Evolutionary conservation across 1,284 basidiomycete genomes (phyloP), one percentile per base, ranked within the genome.

Genomic region (Dichomitus squalens): DNA sequence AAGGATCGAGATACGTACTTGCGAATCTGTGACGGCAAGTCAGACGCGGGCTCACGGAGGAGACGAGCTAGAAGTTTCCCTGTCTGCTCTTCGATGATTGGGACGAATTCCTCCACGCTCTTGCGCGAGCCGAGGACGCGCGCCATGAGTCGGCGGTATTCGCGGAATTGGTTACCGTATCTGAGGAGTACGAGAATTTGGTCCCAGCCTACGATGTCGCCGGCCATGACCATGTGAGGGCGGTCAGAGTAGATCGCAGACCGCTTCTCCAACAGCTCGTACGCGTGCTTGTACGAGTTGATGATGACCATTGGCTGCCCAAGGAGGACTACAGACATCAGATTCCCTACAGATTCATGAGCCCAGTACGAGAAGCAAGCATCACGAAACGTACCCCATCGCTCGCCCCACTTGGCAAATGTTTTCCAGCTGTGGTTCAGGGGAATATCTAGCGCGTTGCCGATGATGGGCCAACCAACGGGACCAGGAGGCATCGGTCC

Each of bases 271-370:
- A 77, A 64, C 23, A 79, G 64, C n/a, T 76, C 75, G 27, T 51
- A 54, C 20, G 85, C 84, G 31, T 74, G 66, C 64, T 81, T 73
- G 8, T 76, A 73, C 11, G 81, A 84, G 68, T 86, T 87, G 34
- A 90, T 67, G 44, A 89, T 73, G 48, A 90, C 67, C 35, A 88
- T 72, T 33, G 82, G 76, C 60, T 86, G 85, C 2, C 85, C 86
- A 7, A 88, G 72, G 20, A 88, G 72, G 23, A 79, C 83, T 29
- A 65, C 48, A 21, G 59, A 64, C 14, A 70, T 50, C 35, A 71
- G 65, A 40, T 67, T 65, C 5, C 68, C 69, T 70, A 16, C 12
- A 12, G n/a, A 39, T 18, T 16, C 9, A 18, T 49, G n/a, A 38
- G 34, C 34, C 7, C 18, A 31, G 48, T 29, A n/a, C 27, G n/a